Base-by-base conservation (phyloP, 106 monocot genomes). In the Dendrobium huoshanense region DNA sequence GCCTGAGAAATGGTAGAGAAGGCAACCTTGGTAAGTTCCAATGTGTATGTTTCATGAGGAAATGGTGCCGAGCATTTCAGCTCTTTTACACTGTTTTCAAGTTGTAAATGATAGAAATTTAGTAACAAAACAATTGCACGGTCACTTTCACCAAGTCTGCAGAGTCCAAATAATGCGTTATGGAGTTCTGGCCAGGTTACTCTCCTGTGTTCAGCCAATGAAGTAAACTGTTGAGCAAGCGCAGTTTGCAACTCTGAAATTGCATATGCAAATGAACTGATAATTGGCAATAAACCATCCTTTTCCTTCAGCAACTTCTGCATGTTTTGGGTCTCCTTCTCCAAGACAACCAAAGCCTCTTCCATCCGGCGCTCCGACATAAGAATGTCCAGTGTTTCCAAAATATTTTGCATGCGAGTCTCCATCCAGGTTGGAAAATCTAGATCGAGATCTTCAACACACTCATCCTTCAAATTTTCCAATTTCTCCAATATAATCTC, bases 361-460 rank as follows among this genome's bases (percentile, higher is more conserved):
- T 88, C 77, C 20, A 85, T 18, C 40, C 78, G 80, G 18, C n/a
- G 67, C 45, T 88, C 86, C 18, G 78, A 81, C 16, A 88, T 67
- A 81, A 90, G 87, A 78, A 81, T 61, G 42, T 88, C 85, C 67
- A 90, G 8, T 43, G 68, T 89, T 41, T 82, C 89, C 41, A 89
- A 67, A 75, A 75, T 79, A 67, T 75, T 77, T 49, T 78, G 24
- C 67, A 80, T 78, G 75, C 78, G 68, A 70, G 29, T 47, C 29
- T 17, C 77, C 24, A 79, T 58, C 25, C 25, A 73, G 18, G 17
- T 58, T 41, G 76, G 79, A 61, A 41, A 83, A 85, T 20, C 24
- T 41, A 65, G 20, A 19, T 59, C 87, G 59, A 80, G 41, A 43
- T 87, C 85, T n/a, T 56, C 78, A 55, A 44, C 9, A 41, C 64